Evolutionary conservation across 352 stramenopile species (phyloP).

Genomic region (Elongisporangium prolatum): DNA sequence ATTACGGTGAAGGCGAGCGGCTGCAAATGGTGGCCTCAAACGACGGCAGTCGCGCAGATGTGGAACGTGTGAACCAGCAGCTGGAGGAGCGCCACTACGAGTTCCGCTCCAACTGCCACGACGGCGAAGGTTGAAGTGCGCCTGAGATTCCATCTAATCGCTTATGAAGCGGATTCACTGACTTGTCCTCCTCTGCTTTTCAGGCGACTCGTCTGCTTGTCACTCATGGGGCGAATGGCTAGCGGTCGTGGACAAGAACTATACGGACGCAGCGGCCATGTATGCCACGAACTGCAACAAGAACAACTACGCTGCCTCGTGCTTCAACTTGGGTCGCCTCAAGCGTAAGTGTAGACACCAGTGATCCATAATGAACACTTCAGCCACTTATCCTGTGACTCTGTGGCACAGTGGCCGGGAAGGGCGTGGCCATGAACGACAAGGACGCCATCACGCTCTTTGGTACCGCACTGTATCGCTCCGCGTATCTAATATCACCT

Average conservation of each 20-base stretch:
- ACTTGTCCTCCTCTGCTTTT: conserved; percentile 1
- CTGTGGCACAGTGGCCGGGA: conserved; percentile 56
- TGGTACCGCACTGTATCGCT: too few species aligned
- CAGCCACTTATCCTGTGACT: neutral
- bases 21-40: conserved; percentile 27
- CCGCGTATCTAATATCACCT: neutral
- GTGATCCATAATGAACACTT: neutral
- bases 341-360: conserved; percentile 40
- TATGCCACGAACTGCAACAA: conserved; percentile 83
- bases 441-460: conserved; percentile 24
- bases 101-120: conserved; percentile 85
- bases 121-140: conserved; percentile 42
- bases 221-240: conserved; percentile 87
- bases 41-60: conserved; percentile 52
- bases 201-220: conserved; percentile 75
- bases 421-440: conserved; percentile 70
- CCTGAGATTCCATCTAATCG: neutral
- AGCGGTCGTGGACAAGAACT: conserved; percentile 85
- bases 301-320: conserved; percentile 77
- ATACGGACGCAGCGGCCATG: conserved; percentile 62
- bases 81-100: conserved; percentile 85
- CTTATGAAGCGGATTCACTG: neutral
- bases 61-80: conserved; percentile 77
- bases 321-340: conserved; percentile 83
- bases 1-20: neutral